Base-by-base conservation (phyloP, 805 yeast species). In the Saturnispora hagleri region DNA sequence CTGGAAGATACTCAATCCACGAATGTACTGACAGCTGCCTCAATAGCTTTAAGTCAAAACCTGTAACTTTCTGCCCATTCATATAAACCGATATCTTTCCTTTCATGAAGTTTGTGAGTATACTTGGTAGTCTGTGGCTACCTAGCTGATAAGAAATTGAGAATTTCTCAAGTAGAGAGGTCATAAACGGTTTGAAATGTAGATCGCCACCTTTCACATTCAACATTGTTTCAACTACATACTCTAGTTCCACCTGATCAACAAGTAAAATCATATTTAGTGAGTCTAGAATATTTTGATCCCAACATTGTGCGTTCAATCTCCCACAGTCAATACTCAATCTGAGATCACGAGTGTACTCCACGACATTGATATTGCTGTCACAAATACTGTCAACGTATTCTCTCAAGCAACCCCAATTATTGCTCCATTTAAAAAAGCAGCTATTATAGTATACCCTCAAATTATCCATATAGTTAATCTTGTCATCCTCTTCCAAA, bases 191-290 rank as follows among this genome's bases (percentile, higher is more conserved):
- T 15, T 48, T 42, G 15, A 42, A 42, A 42, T 41, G 20, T 13
- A 42, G 22, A 8, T 27, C 10, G 3, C 26, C 15, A 24, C 26
- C 36, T 22, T 42, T 36, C 2, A 41, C n/a, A 10, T 20, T 33
- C 7, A 48, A 17, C 18, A 49, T 10, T 6, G 43, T 42, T 27
- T 43, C 22, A 22, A 43, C 26, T 4, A 49, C 47, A 27, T 49
- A 43, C 7, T 49, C 51, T 28, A 49, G 17, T 28, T 49, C 51
- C 17, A 33, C 35, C 34, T 49, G 51, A 34, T 49, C 51, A 22
- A 49, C 35, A 24, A 43, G n/a, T n/a, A 49, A n/a, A 35, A 36
- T 24, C 41, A 49, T 33, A 28, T 49, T 41, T 13, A 49, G 17
- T 4, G 44, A 26, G 24, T 47, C 50, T 20, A 47, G 28, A 4